phyloP scores from a whole-genome alignment of 179 eudicot genomes.

The Monotropa hypopitys region DNA sequence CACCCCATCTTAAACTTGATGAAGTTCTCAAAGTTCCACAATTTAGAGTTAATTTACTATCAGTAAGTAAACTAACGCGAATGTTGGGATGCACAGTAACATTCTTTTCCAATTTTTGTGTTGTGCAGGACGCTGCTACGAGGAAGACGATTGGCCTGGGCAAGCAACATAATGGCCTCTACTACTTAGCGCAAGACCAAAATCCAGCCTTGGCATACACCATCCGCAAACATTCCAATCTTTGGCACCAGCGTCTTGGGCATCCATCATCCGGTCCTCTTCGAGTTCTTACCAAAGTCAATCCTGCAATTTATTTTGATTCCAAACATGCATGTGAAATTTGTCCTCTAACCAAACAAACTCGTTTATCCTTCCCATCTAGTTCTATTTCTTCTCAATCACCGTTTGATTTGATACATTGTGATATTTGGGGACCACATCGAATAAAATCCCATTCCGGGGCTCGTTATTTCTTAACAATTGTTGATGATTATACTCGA shows the following conservation, averaged over 20 bases:
- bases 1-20: background rate
- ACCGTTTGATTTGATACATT: constrained; percentile 4
- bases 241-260: background rate
- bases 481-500: constrained; percentile 4
- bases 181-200: constrained; percentile 1
- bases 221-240: background rate
- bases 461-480: constrained; percentile 11
- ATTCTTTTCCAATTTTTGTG: constrained; percentile 4
- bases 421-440: constrained; percentile 8
- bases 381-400: background rate
- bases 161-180: constrained; percentile 4
- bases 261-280: constrained; percentile 1
- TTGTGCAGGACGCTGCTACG: background rate
- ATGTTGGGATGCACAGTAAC: background rate
- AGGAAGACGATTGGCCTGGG: constrained; percentile 8
- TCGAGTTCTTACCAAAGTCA: background rate
- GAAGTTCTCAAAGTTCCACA: constrained; percentile 1
- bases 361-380: constrained; percentile 5
- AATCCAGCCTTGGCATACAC: background rate
- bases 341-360: constrained; percentile 1
- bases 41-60: constrained; percentile 1
- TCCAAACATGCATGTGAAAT: background rate
- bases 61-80: background rate
- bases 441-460: background rate
- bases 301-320: background rate